Evolutionary conservation across 192 early-diverging fungal genomes (phyloP).

Genomic region (Thoreauomyces humboldtii): DNA sequence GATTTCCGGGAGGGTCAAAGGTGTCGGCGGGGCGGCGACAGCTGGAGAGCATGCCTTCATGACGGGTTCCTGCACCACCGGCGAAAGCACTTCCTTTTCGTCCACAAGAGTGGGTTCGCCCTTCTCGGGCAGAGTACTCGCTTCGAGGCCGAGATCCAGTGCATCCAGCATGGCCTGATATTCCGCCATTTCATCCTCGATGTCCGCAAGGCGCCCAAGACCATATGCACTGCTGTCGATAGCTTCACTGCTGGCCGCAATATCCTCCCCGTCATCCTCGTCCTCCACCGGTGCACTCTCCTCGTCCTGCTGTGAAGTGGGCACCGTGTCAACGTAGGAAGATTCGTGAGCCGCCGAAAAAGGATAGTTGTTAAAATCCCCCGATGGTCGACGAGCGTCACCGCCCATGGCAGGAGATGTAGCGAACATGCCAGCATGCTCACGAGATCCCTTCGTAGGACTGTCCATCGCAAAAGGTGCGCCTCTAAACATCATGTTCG

Average conservation of each 20-base stretch:
- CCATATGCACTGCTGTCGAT: background rate
- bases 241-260: background rate
- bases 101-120: background rate
- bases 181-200: slow-evolving; percentile 8
- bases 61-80: background rate
- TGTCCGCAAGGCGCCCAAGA: background rate
- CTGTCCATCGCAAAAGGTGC: no score
- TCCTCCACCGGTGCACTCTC: background rate
- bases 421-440: no score
- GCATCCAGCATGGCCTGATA: background rate
- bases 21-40: background rate
- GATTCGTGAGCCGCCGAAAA: background rate
- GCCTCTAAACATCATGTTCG: no score
- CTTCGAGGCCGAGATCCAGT: background rate
- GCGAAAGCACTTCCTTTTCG: background rate
- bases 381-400: background rate
- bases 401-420: background rate
- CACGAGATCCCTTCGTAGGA: no score
- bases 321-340: background rate
- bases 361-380: background rate
- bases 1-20: background rate
- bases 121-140: background rate
- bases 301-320: background rate
- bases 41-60: background rate
- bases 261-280: background rate